Evolutionary conservation across 495 filamentous ascomycete genomes (phyloP), one percentile per base, ranked within the genome.

Genomic region (Talaromyces wortmannii): DNA sequence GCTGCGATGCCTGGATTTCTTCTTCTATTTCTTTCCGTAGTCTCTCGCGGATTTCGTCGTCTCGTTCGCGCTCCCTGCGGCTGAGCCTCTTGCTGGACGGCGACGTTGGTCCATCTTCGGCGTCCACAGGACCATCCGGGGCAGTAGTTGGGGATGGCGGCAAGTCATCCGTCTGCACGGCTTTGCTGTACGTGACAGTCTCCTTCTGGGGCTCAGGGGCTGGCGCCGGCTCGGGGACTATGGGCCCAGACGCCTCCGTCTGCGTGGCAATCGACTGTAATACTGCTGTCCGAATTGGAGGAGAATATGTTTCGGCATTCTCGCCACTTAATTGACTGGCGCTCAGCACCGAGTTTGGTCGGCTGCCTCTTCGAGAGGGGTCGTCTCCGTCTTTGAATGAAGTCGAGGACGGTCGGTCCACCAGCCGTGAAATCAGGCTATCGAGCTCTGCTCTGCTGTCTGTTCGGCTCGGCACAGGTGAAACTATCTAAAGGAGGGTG

Each of bases 111-210:
- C 81, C 76, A 7, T 78, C 69, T 3, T 82, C 81, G 29, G 88
- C 88, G n/a, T 78, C 74, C n/a, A 77, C 72, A 71, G 83, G 83
- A 50, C 77, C 79, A 56, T 83, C 82, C 5, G 78, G 62, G 2
- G 67, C 63, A n/a, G 71, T 65, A 13, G 62, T 40, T 13, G 40
- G 46, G 8, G 57, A 56, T 16, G 57, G 61, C 32, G 61, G 59
- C 59, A 68, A 43, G 7, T 77, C 77, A 43, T 78, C 80, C 15
- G 94, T 96, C 65, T 97, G 95, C 29, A 97, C 91, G 12, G 81
- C 90, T 74, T 96, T 99, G 77, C 88, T 97, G 78, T 97, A 97
- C 31, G 89, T 91, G 63, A 92, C 85, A 17, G 91, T 73, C 68
- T 97, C 91, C 42, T 84, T 84, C 52, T 85, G 82, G 12, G 84